Conservation (phyloP, 23 red algal species). For the Gracilaria caudata region DNA sequence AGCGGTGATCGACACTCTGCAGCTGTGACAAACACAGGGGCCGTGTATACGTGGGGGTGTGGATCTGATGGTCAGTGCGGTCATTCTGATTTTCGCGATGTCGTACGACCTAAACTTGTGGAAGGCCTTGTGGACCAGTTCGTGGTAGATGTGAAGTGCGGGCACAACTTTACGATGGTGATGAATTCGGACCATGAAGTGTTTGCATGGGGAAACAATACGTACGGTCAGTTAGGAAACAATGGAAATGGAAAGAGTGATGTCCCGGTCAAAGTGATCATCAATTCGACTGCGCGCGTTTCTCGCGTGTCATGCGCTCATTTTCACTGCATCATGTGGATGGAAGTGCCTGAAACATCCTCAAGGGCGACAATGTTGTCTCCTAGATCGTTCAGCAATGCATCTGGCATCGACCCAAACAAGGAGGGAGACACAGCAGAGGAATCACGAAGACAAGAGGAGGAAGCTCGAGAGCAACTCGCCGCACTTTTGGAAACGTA, state of each 20-base stretch:
- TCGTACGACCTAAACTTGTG: constrained; percentile 72
- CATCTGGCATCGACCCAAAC: constrained; percentile 19
- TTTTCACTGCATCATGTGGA: constrained; percentile 89
- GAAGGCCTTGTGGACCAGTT: constrained; percentile 41
- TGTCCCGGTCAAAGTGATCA: constrained; percentile 61
- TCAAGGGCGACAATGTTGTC: constrained; percentile 38
- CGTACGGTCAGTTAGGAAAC: constrained; percentile 94
- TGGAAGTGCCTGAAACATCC: constrained; percentile 34
- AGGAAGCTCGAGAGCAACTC: constrained; percentile 41
- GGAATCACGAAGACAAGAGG: constrained; percentile 36
- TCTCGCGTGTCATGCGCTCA: constrained; percentile 76
- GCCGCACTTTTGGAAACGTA: constrained; percentile 40
- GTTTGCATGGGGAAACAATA: constrained; percentile 91
- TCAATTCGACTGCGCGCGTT: constrained; percentile 44
- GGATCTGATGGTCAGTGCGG: constrained; percentile 90
- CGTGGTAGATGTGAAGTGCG: constrained; percentile 85
- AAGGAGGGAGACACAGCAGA: background rate
- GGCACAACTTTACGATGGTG: constrained; percentile 92
- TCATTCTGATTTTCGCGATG: constrained; percentile 60
- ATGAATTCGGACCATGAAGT: constrained; percentile 73
- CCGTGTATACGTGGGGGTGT: constrained; percentile 95
- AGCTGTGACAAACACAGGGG: constrained; percentile 86
- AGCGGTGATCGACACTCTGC: constrained; percentile 95
- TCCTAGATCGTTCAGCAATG: background rate
- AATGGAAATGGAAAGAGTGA: constrained; percentile 71